These are phyloP conservation scores for Aphanomyces invadans DNA, from an alignment of 352 stramenopile genomes.

Conservation along the genomic window DNA sequence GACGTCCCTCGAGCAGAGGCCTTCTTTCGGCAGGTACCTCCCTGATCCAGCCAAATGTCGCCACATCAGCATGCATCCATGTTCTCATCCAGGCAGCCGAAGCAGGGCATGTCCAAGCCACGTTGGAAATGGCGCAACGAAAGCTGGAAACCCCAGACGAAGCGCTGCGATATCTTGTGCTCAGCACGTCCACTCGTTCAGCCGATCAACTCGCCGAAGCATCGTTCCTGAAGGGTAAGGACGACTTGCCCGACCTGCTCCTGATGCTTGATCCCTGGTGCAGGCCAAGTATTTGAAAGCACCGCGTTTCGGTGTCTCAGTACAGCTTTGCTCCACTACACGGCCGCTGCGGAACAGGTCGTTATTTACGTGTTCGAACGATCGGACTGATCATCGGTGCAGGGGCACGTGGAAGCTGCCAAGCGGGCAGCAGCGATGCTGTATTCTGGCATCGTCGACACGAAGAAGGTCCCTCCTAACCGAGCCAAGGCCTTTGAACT, in stretches of 20 bases:
- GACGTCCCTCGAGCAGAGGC: conserved; percentile 49
- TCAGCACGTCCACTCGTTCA: no score
- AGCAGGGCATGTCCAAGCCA: neutral
- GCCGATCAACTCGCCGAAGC: no score
- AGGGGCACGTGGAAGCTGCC: conserved; percentile 41
- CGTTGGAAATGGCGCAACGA: conserved; percentile 9
- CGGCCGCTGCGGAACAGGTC: conserved; percentile 3
- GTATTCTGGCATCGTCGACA: conserved; percentile 49
- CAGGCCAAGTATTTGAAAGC: conserved; percentile 6
- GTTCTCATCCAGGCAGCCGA: neutral
- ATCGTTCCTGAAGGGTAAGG: no score
- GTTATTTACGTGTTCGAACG: neutral
- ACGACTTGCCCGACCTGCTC: neutral
- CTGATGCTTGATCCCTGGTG: neutral
- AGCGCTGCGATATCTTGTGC: no score
- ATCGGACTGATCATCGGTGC: neutral
- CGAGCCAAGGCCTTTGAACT: conserved; percentile 45
- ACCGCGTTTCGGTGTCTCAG: neutral
- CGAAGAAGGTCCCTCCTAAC: conserved; percentile 29
- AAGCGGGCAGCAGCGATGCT: conserved; percentile 51
- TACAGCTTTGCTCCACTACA: conserved; percentile 12
- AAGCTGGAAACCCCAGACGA: no score
- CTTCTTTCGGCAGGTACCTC: conserved; percentile 39
- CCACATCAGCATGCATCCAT: neutral
- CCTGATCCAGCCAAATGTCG: no score